Evolutionary conservation across 441 rosid species (phyloP), one percentile per base, ranked within the genome.

Genomic region (Lepidium campestre): DNA sequence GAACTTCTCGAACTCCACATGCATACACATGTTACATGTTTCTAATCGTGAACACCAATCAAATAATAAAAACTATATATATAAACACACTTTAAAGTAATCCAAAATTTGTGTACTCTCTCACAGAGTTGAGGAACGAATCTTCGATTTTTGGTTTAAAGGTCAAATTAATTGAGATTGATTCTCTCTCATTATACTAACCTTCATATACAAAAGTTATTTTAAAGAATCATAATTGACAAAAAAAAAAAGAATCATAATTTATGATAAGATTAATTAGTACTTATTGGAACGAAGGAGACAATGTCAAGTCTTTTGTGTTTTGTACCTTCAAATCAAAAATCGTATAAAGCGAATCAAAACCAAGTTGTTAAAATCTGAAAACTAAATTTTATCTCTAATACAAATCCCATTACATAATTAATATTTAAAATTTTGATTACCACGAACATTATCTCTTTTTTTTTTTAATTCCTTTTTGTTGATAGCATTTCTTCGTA

Each of bases 21-120:
- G 75, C 61, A 65, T 49, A 65, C 66, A 48, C 61, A 72, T 72
- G 71, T 65, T 65, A 53, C 71, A 57, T 49, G 75, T 71, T 71
- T 71, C 39, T 35, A 57, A 57, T 72, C 75, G 75, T 65, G 75
- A 65, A 22, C 66, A 57, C 75, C 75, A 32, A 65, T 57, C 47
- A 64, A 39, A 41, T 42, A 19, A 7, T 20, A 15, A 3, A 8
- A 22, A 0, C 5, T 18, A 14, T 53, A 10, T 53, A 9, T 25
- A 53, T 34, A 18, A 29, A 10, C 15, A 31, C 3, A 27, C 31
- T 41, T 35, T 20, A 22, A 22, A 23, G 18, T 25, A 35, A 27
- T 18, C 48, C 12, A 32, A 68, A 59, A 7, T 35, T 45, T 27
- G 41, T 46, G 40, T 23, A 23, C 11, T 54, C 42, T 45, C 57